phyloP scores from a whole-genome alignment of 2,329 filamentous ascomycete genomes.

The Cladosporium sp. region DNA sequence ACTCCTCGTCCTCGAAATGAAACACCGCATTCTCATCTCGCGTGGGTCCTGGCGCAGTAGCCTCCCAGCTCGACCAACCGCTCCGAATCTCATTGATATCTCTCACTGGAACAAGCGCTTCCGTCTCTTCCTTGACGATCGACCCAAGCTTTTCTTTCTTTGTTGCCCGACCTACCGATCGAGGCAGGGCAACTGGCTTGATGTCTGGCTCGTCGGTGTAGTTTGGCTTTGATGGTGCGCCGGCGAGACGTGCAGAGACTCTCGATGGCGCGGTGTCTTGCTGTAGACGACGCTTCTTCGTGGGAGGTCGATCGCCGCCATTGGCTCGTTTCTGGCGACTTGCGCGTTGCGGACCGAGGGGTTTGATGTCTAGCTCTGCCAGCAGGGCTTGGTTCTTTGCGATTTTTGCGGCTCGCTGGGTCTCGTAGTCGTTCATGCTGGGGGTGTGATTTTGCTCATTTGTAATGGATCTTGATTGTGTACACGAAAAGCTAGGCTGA shows the following conservation, averaged over 20 bases:
- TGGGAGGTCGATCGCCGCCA: conserved; percentile 21
- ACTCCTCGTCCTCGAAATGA: conserved; percentile 46
- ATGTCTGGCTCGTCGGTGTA: conserved; percentile 43
- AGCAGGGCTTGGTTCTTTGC: conserved; percentile 51
- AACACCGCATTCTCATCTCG: conserved; percentile 46
- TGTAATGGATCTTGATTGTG: not conserved
- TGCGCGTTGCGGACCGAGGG: conserved; percentile 24
- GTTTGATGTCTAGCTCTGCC: conserved; percentile 48
- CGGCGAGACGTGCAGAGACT: conserved; percentile 51
- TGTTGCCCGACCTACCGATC: conserved; percentile 21
- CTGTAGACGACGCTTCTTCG: conserved; percentile 45
- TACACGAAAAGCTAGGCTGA: not conserved
- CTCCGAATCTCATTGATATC: conserved; percentile 38
- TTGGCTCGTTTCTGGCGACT: conserved; percentile 12
- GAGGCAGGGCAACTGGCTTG: conserved; percentile 28
- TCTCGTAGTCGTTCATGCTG: conserved; percentile 48
- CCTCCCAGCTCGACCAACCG: conserved; percentile 49
- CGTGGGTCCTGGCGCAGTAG: conserved; percentile 42
- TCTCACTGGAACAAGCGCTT: conserved; percentile 29
- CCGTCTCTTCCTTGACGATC: conserved; percentile 17
- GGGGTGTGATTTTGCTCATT: not conserved
- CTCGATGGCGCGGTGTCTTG: conserved; percentile 41
- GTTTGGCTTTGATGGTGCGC: conserved; percentile 35
- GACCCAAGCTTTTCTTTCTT: conserved; percentile 21
- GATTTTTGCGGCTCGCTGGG: conserved; percentile 50